Evolutionary conservation across 768 basidiomycete species (phyloP).

Genomic region (Russula vinacea): DNA sequence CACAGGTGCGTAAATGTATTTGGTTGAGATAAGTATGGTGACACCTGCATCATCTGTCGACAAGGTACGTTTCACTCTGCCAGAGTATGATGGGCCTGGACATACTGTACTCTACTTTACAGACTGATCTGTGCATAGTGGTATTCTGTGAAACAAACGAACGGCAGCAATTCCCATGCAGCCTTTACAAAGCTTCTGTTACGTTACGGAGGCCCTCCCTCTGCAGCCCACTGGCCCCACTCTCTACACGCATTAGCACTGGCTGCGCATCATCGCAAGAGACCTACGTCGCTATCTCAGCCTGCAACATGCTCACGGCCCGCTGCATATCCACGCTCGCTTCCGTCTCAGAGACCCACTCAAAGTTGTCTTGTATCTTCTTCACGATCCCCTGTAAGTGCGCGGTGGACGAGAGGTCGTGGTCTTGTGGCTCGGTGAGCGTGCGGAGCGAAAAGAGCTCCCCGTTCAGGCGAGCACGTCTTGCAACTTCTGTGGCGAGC

Average conservation of each 20-base stretch:
- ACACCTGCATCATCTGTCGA: no score
- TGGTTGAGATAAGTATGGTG: no score
- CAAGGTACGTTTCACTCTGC: no score
- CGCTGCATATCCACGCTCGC: slow-evolving; percentile 2
- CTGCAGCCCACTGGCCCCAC: no score
- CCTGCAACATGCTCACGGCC: slow-evolving; percentile 8
- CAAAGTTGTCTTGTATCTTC: slow-evolving; percentile 20
- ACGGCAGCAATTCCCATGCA: background rate
- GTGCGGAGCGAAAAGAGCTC: slow-evolving; percentile 32
- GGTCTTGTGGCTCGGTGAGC: slow-evolving; percentile 1
- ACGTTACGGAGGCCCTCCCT: background rate
- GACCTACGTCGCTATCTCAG: background rate
- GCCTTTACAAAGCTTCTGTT: background rate
- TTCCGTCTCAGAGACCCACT: slow-evolving; percentile 19
- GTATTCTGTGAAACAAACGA: no score
- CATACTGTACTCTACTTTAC: no score
- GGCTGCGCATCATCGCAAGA: background rate
- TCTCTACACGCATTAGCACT: no score
- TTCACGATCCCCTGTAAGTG: background rate
- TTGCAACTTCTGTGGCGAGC: slow-evolving; percentile 32
- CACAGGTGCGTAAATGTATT: no score
- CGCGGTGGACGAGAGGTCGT: background rate
- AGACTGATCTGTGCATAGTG: no score
- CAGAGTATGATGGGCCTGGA: no score
- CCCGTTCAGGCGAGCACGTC: slow-evolving; percentile 34